These are phyloP conservation scores for Metarhizium robertsii DNA, from an alignment of 2,329 filamentous ascomycete genomes.

Conservation along the genomic window DNA sequence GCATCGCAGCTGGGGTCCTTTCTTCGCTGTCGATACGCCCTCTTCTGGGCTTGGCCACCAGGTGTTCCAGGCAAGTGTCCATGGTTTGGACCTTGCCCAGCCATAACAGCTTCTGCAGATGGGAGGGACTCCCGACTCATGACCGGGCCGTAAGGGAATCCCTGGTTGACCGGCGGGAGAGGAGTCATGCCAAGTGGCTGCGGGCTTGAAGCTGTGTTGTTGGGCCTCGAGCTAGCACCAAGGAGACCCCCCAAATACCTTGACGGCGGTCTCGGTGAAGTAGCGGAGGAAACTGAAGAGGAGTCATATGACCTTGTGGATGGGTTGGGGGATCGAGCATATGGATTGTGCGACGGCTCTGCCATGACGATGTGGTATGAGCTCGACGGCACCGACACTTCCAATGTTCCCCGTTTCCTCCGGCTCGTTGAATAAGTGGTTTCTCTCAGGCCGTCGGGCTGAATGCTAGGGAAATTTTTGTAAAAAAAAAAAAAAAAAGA, in stretches of 20 bases:
- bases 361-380: slow-evolving; percentile 33
- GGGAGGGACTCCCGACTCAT: slow-evolving; percentile 52
- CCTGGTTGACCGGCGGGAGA: slow-evolving; percentile 36
- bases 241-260: slow-evolving; percentile 44
- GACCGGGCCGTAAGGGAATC: slow-evolving; percentile 43
- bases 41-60: slow-evolving; percentile 64
- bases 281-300: slow-evolving; percentile 52
- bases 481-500: neutral
- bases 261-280: slow-evolving; percentile 46
- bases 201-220: slow-evolving; percentile 38
- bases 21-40: slow-evolving; percentile 86
- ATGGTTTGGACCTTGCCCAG: slow-evolving; percentile 37
- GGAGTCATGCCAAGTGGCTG: slow-evolving; percentile 45
- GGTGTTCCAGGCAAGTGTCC: slow-evolving; percentile 29
- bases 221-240: slow-evolving; percentile 40
- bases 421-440: too few species aligned
- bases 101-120: slow-evolving; percentile 47
- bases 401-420: neutral
- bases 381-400: neutral
- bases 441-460: neutral
- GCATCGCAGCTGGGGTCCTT: slow-evolving; percentile 98
- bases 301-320: slow-evolving; percentile 56
- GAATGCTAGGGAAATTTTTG: neutral
- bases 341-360: slow-evolving; percentile 44
- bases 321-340: slow-evolving; percentile 51